A percentile compares a stretch with the other conserved stretches of the same genome.
Conservation (phyloP, 495 filamentous ascomycete species). For the Neurospora hispaniola region DNA sequence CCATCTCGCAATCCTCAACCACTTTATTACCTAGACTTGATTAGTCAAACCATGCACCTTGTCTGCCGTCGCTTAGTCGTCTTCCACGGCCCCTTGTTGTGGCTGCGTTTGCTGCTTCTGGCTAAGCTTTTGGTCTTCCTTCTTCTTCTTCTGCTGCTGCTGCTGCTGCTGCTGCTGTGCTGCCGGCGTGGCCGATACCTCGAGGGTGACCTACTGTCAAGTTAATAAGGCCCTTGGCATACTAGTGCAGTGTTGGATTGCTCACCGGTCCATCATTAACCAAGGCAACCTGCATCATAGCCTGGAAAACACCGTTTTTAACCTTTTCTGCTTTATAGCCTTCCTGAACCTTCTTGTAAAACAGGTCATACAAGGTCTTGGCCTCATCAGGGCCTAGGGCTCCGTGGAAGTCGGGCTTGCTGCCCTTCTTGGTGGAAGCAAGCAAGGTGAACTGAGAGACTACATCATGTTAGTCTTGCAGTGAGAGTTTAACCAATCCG, state of each 20-base stretch:
- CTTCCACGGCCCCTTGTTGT: background rate
- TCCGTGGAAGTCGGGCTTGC: conserved; percentile 90
- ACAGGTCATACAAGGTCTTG: conserved; percentile 68
- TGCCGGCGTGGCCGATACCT: conserved; percentile 19
- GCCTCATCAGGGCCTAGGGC: conserved; percentile 70
- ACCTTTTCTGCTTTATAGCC: conserved; percentile 66
- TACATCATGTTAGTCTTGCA: conserved; percentile 19
- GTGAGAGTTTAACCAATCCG: background rate
- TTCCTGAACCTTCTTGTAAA: conserved; percentile 65
- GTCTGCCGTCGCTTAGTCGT: background rate
- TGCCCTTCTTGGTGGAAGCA: conserved; percentile 85
- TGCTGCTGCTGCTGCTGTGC: background rate
- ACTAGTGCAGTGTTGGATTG: background rate
- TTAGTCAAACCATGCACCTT: background rate
- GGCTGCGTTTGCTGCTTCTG: background rate
- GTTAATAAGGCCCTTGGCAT: conserved; percentile 2
- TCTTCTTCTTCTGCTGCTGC: background rate
- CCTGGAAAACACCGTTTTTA: conserved; percentile 91
- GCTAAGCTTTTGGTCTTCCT: background rate
- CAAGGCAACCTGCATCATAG: conserved; percentile 95
- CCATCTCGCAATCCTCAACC: background rate
- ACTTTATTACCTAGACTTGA: background rate
- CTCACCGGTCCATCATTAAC: conserved; percentile 93
- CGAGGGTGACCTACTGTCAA: conserved; percentile 23
- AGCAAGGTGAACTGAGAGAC: conserved; percentile 98